These are phyloP conservation scores for Hygrocybe coccinea DNA, from an alignment of 768 basidiomycete species.

Conservation along the genomic window DNA sequence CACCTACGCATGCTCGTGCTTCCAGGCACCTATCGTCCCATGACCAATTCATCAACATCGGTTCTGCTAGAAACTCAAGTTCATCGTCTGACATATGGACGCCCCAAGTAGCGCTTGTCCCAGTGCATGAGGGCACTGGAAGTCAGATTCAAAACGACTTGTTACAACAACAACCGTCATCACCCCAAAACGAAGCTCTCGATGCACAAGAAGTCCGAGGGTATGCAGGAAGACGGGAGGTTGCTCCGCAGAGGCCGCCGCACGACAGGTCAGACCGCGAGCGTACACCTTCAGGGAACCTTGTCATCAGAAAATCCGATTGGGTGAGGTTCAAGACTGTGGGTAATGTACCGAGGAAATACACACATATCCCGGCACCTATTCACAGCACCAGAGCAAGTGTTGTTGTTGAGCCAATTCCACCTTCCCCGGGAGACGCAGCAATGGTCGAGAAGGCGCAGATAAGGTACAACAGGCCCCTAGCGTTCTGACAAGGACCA, in stretches of 20 bases:
- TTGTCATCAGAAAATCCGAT: constrained; percentile 1
- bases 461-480: too few relatives aligned
- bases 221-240: too few relatives aligned
- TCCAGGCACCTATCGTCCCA: neutral
- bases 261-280: constrained; percentile 1
- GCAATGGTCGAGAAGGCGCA: neutral
- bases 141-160: too few relatives aligned
- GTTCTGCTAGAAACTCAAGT: neutral
- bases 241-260: neutral
- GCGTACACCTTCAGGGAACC: constrained; percentile 7
- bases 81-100: too few relatives aligned
- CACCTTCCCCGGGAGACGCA: neutral
- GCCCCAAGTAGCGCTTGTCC: too few relatives aligned
- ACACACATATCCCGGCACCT: constrained; percentile 31
- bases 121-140: too few relatives aligned
- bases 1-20: neutral
- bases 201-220: too few relatives aligned
- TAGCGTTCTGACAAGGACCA: too few relatives aligned
- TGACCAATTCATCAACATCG: neutral
- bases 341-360: constrained; percentile 34
- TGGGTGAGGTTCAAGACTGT: constrained; percentile 36
- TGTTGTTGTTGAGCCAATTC: neutral
- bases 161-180: too few relatives aligned
- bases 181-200: too few relatives aligned
- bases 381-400: neutral